Base-by-base conservation (phyloP, 2,329 filamentous ascomycete species). In the Phaeomoniella chlamydospora region DNA sequence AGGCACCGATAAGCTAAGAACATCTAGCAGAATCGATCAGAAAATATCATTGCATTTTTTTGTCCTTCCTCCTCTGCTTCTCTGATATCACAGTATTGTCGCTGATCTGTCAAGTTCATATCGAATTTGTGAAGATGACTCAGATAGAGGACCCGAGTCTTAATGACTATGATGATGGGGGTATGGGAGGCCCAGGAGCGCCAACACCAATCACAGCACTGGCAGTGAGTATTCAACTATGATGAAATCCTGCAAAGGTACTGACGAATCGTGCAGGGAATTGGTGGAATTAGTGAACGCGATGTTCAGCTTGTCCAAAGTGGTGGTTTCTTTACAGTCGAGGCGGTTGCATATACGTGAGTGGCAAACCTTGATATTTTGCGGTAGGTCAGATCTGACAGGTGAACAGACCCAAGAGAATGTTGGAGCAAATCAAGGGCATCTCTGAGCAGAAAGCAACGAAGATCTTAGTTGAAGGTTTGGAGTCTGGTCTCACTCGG, bases 361-460 rank as follows among this genome's bases (percentile, higher is more conserved):
- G 69, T 52, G 29, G 40, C 13, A 35, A 16, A 29, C 17, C 11
- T 38, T 4, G 19, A 15, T 31, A 16, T 31, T 14, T 26, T n/a
- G 9, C 12, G 31, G 15, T 11, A 34, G 30, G 29, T 30, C 18
- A 33, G 29, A 41, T 18, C 43, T 33, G 16, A 32, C 39, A 17
- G 5, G 19, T 16, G 14, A n/a, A 33, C 39, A 78, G 73, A 36
- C 74, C 76, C 14, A 72, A 70, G 47, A 75, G 88, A 51, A 66
- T 80, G 38, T 64, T 98, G 13, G 88, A 98, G 57, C 85, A 92
- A 56, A 88, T 98, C 59, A 98, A 96, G 58, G 90, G 90, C 39
- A 94, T 98, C 19, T 98, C 90, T 1, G 88, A 96, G 60, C 82
- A 92, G 52, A 98, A 98, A 56, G 90, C 92, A 2, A 77, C 74